A percentile compares a stretch with the other conserved stretches of the same genome.
phyloP scores from a whole-genome alignment of 2,329 filamentous ascomycete genomes.

The Curvularia spicifera region DNA sequence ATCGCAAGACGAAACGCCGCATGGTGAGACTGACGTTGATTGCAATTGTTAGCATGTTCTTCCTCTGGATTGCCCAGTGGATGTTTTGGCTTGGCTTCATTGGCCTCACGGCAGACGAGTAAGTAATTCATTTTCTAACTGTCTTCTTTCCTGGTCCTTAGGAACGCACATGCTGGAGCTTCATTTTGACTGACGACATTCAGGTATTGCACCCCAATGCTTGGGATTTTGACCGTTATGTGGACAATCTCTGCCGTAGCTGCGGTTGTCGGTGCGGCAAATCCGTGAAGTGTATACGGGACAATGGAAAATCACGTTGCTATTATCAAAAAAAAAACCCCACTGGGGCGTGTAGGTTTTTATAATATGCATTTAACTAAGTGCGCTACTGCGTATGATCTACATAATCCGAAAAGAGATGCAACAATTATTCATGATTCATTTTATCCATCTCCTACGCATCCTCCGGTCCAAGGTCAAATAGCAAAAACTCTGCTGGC shows the following conservation, averaged over 20 bases:
- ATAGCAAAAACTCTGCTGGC: conserved; percentile 57
- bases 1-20: conserved; percentile 8
- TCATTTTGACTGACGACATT: conserved; percentile 20
- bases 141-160: neutral
- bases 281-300: neutral
- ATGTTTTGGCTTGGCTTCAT: conserved; percentile 43
- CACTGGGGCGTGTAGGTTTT: neutral
- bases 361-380: neutral
- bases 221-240: conserved; percentile 30
- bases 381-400: neutral
- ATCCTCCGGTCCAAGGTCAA: conserved; percentile 54
- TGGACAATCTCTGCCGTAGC: conserved; percentile 23
- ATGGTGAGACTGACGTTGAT: conserved; percentile 18
- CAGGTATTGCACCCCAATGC: conserved; percentile 40
- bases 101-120: conserved; percentile 31
- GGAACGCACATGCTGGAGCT: conserved; percentile 5
- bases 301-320: neutral
- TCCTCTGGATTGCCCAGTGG: conserved; percentile 39
- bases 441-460: conserved; percentile 11
- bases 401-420: neutral
- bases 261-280: neutral
- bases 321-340: neutral
- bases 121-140: conserved; percentile 16
- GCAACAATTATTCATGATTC: neutral
- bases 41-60: conserved; percentile 22